phyloP scores from a whole-genome alignment of 768 basidiomycete genomes.

The Collybiopsis luxurians region DNA sequence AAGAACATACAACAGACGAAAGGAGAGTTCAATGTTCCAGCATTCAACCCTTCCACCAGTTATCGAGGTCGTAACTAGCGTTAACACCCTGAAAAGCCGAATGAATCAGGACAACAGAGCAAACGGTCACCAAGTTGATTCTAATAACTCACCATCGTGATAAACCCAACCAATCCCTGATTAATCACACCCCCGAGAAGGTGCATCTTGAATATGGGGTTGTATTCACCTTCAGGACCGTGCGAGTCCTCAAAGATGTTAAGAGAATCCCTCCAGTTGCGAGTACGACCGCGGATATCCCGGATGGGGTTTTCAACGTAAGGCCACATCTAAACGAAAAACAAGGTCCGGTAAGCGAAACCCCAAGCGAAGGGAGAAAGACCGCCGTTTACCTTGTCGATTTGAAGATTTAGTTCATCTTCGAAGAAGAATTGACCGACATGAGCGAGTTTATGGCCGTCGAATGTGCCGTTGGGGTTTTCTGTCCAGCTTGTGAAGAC shows the following conservation, averaged over 20 bases:
- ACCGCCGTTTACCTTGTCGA: conserved; percentile 38
- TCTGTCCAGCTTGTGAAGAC: conserved; percentile 49
- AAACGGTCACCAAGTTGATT: background rate
- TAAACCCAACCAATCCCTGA: conserved; percentile 52
- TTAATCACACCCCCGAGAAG: conserved; percentile 47
- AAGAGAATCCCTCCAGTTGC: conserved; percentile 50
- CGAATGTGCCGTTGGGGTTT: conserved; percentile 43
- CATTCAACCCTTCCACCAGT: conserved; percentile 22
- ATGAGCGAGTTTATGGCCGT: conserved; percentile 41
- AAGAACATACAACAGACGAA: too few relatives aligned
- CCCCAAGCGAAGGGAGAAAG: background rate
- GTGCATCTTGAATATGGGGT: conserved; percentile 51
- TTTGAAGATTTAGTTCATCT: conserved; percentile 44
- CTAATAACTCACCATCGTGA: conserved; percentile 45
- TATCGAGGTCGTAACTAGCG: conserved; percentile 17
- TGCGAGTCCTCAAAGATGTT: conserved; percentile 53
- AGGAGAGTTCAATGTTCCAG: too few relatives aligned
- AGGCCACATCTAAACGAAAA: conserved; percentile 41
- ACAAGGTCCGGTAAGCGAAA: background rate
- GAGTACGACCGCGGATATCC: conserved; percentile 43
- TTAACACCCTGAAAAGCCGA: conserved; percentile 16
- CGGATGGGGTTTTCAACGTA: conserved; percentile 50
- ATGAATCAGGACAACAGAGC: background rate
- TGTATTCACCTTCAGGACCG: conserved; percentile 46
- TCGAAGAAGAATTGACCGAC: conserved; percentile 59